phyloP scores from a whole-genome alignment of 2,329 filamentous ascomycete species.

The Biscogniauxia marginata region DNA sequence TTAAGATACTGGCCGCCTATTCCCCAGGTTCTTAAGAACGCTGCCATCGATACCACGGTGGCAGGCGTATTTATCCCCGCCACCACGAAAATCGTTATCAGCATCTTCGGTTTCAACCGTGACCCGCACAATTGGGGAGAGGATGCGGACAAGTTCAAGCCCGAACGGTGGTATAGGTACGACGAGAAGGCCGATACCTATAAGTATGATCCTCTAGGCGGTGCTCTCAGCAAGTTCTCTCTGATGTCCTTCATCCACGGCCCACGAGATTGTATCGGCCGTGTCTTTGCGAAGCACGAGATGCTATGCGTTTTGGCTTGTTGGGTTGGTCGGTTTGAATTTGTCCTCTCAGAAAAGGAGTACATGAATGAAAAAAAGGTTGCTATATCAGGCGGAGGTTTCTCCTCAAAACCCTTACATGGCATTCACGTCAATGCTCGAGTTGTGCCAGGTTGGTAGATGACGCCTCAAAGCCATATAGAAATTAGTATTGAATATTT shows the following conservation, averaged over 20 bases:
- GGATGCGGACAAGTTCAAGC: constrained; percentile 59
- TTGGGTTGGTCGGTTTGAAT: constrained; percentile 17
- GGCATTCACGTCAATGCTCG: constrained; percentile 13
- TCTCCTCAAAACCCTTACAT: constrained; percentile 11
- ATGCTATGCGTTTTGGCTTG: constrained; percentile 53
- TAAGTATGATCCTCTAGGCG: constrained; percentile 12
- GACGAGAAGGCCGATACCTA: constrained; percentile 13
- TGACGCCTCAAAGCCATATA: background rate
- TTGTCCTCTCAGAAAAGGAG: constrained; percentile 10
- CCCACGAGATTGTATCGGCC: constrained; percentile 53
- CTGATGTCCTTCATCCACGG: constrained; percentile 58
- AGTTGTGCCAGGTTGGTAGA: background rate
- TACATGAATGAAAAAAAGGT: constrained; percentile 15
- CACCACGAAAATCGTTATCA: constrained; percentile 59
- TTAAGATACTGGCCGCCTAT: constrained; percentile 21
- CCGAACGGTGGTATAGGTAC: constrained; percentile 53
- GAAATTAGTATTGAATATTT: background rate
- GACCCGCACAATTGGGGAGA: constrained; percentile 59
- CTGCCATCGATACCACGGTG: constrained; percentile 38
- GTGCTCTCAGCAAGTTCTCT: constrained; percentile 54
- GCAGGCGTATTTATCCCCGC: constrained; percentile 57
- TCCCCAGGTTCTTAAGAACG: constrained; percentile 12
- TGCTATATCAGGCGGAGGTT: constrained; percentile 12
- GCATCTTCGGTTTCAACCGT: constrained; percentile 64
- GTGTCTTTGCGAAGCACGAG: constrained; percentile 68